These are phyloP conservation scores for Durio zibethinus DNA, from an alignment of 345 rosid genomes.

Conservation along the genomic window DNA sequence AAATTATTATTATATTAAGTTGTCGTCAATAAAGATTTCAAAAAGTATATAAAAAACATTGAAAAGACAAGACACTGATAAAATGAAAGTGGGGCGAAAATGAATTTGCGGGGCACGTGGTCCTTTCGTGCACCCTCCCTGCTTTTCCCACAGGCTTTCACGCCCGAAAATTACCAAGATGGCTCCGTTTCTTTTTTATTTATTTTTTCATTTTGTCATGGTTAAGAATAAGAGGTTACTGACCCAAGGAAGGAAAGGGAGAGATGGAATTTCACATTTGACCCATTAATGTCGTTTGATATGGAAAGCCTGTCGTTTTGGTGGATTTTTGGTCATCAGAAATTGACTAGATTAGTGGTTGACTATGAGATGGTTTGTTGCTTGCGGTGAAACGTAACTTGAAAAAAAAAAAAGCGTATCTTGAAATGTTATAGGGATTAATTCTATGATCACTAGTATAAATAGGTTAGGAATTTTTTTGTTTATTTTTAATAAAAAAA, in stretches of 20 bases:
- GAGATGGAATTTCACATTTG: background rate
- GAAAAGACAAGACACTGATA: background rate
- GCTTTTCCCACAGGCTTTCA: conserved; percentile 3
- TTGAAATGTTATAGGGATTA: no score
- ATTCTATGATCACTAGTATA: no score
- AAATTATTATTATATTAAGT: no score
- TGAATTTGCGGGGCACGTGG: conserved; percentile 45
- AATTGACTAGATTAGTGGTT: background rate
- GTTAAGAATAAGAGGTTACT: background rate
- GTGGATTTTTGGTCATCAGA: background rate
- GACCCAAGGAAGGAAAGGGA: background rate
- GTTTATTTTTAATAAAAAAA: no score
- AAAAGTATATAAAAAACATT: no score
- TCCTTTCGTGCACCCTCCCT: conserved; percentile 27
- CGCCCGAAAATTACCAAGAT: background rate
- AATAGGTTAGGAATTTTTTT: no score
- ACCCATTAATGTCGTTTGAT: background rate
- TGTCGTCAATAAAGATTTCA: no score
- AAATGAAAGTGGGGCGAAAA: conserved; percentile 11
- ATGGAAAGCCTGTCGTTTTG: background rate
- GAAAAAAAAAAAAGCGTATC: no score
- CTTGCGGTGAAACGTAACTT: conserved; percentile 22
- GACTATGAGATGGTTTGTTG: background rate
- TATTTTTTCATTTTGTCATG: background rate
- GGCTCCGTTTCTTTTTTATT: background rate